These are phyloP conservation scores for Exophiala mesophila DNA, from an alignment of 2,329 filamentous ascomycete genomes.

Conservation along the genomic window DNA sequence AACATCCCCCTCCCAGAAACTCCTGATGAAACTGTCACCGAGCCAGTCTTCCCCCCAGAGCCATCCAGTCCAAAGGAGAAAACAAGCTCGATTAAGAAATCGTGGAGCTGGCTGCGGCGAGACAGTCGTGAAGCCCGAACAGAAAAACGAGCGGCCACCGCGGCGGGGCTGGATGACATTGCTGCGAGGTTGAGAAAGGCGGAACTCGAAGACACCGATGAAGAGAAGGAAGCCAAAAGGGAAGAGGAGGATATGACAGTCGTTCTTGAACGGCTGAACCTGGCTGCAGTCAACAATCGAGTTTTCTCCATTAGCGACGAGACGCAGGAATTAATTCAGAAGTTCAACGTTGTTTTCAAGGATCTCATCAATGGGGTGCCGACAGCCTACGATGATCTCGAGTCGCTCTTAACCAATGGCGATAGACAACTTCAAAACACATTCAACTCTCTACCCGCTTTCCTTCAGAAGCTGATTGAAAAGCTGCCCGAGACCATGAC, in stretches of 20 bases:
- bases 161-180: slow-evolving; percentile 28
- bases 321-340: slow-evolving; percentile 71
- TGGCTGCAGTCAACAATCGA: slow-evolving; percentile 77
- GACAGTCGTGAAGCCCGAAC: slow-evolving; percentile 34
- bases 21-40: slow-evolving; percentile 36
- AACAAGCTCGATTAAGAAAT: slow-evolving; percentile 16
- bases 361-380: slow-evolving; percentile 89
- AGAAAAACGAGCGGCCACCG: slow-evolving; percentile 30
- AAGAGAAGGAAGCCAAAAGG: slow-evolving; percentile 44
- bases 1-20: slow-evolving; percentile 47
- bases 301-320: slow-evolving; percentile 81
- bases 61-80: slow-evolving; percentile 24
- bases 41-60: slow-evolving; percentile 28
- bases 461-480: slow-evolving; percentile 80
- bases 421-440: slow-evolving; percentile 60
- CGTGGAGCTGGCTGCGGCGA: slow-evolving; percentile 38
- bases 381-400: slow-evolving; percentile 88
- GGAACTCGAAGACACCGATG: slow-evolving; percentile 32
- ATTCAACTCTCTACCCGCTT: slow-evolving; percentile 64
- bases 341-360: slow-evolving; percentile 86
- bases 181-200: slow-evolving; percentile 28
- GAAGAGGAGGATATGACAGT: slow-evolving; percentile 69
- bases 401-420: slow-evolving; percentile 59
- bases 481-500: slow-evolving; percentile 79
- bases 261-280: slow-evolving; percentile 78